These are phyloP conservation scores for Haberlea rhodopensis DNA, from an alignment of 257 asterid genomes.

Conservation along the genomic window DNA sequence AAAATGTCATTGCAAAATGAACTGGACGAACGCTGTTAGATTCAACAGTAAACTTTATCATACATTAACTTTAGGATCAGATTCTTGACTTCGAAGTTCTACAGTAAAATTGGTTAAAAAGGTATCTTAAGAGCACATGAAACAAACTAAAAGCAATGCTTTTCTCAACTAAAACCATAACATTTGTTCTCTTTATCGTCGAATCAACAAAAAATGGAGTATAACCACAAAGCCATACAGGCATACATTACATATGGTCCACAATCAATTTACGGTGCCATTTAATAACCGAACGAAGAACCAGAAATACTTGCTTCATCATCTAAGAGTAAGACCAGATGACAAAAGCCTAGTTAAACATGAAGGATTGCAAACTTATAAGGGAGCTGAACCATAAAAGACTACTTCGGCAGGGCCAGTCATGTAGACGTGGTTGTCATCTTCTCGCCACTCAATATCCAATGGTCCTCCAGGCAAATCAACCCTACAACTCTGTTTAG, in stretches of 20 bases:
- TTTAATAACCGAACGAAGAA: not conserved
- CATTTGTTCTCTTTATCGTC: not conserved
- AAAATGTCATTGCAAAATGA: not conserved
- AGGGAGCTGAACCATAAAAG: slow-evolving; percentile 67
- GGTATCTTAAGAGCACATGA: not conserved
- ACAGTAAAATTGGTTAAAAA: not conserved
- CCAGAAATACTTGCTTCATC: not conserved
- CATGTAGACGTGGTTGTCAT: slow-evolving; percentile 79
- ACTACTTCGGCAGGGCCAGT: slow-evolving; percentile 91
- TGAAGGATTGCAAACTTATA: slow-evolving; percentile 29
- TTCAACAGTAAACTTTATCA: not conserved
- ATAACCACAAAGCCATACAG: not conserved
- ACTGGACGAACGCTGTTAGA: not conserved
- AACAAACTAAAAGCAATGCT: not conserved
- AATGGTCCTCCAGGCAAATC: slow-evolving; percentile 95
- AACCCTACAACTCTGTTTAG: slow-evolving; percentile 66
- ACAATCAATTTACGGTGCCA: not conserved
- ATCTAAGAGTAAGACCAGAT: not conserved
- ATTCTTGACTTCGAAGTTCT: not conserved
- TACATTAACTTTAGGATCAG: not conserved
- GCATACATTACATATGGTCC: not conserved
- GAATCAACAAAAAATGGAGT: not conserved
- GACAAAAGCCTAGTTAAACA: not conserved
- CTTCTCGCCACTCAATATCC: slow-evolving; percentile 84
- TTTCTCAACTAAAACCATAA: not conserved